Conservation (phyloP, 176 grass and related monocot genomes). For the Eleusine coracana region DNA sequence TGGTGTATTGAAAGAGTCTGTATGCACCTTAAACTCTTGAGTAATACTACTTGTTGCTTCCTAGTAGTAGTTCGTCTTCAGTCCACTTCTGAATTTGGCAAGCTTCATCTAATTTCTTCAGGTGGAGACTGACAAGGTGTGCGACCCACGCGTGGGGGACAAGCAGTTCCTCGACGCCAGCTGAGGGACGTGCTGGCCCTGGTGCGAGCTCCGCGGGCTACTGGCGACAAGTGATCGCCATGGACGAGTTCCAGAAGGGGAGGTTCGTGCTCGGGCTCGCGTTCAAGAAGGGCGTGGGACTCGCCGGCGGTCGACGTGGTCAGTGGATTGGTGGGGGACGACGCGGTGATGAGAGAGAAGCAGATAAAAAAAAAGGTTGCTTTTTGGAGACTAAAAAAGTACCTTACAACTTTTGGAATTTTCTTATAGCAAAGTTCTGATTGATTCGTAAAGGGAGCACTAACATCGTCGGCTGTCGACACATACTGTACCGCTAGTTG, state of each 20-base stretch:
- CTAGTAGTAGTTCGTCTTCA: no score
- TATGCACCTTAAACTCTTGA: neutral
- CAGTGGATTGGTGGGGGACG: slow-evolving; percentile 53
- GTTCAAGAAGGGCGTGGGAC: slow-evolving; percentile 64
- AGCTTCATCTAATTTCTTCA: neutral
- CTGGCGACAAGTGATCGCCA: slow-evolving; percentile 61
- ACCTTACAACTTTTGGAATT: no score
- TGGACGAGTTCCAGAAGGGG: slow-evolving; percentile 69
- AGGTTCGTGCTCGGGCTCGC: slow-evolving; percentile 64
- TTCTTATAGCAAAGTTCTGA: no score
- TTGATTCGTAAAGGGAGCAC: no score
- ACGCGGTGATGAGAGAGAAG: slow-evolving; percentile 51
- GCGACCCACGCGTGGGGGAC: slow-evolving; percentile 50
- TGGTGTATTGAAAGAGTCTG: slow-evolving; percentile 4
- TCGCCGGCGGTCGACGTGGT: slow-evolving; percentile 59
- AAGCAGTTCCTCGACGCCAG: slow-evolving; percentile 45
- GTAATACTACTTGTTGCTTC: no score
- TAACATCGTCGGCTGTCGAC: no score
- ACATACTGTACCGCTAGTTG: no score
- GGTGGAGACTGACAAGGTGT: no score
- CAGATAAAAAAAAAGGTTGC: slow-evolving; percentile 23
- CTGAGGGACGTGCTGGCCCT: slow-evolving; percentile 57
- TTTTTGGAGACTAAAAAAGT: neutral
- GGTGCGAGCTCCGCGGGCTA: slow-evolving; percentile 57
- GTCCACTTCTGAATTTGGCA: neutral